Evolutionary conservation across 352 stramenopile genomes (phyloP).

Genomic region (Globisporangium middletonii): DNA sequence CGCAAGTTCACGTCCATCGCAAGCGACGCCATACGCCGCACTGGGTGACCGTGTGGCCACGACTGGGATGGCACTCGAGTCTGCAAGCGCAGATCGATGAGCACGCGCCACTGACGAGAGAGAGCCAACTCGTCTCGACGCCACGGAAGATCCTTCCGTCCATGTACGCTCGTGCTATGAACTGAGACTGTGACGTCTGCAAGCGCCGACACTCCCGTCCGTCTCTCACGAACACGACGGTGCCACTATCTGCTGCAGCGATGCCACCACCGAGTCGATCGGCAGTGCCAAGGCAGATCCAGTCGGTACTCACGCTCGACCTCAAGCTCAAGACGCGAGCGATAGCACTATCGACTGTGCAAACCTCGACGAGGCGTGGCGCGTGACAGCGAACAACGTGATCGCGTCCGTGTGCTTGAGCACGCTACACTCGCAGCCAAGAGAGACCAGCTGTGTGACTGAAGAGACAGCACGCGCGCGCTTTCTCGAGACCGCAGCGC

Average conservation of each 20-base stretch:
- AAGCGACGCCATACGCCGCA: constrained; percentile 8
- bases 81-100: no score
- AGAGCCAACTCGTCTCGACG: constrained; percentile 7
- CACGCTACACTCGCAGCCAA: constrained; percentile 6
- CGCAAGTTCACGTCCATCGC: constrained; percentile 15
- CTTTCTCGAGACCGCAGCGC: constrained; percentile 17
- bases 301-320: no score
- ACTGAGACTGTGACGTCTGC: no score
- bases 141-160: constrained; percentile 33
- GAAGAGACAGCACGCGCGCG: constrained; percentile 2
- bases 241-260: not conserved
- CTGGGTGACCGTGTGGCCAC: not conserved
- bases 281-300: no score
- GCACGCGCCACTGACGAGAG: not conserved
- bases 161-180: constrained; percentile 14
- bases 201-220: not conserved
- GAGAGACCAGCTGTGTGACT: not conserved
- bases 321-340: no score
- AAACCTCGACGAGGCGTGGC: constrained; percentile 40
- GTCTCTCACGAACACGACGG: not conserved
- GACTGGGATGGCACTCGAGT: not conserved
- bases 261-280: no score
- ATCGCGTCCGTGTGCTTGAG: constrained; percentile 29
- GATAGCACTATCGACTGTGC: not conserved
- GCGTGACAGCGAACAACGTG: constrained; percentile 38